Conservation (phyloP, 495 filamentous ascomycete genomes). For the Aeminium ludgeri region DNA sequence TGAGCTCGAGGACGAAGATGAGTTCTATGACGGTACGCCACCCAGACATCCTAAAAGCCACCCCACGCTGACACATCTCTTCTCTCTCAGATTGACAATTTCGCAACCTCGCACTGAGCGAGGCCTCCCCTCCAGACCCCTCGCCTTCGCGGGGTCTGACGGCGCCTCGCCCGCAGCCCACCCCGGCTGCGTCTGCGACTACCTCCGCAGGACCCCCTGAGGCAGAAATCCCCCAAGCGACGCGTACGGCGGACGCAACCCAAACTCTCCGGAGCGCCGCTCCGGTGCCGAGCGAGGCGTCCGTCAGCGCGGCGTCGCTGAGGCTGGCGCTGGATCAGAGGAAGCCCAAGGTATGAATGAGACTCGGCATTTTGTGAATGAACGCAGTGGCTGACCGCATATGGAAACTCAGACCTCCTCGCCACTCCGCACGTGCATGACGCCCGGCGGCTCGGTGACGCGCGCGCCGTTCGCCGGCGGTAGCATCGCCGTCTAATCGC, state of each 20-base stretch:
- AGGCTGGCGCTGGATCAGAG: background rate
- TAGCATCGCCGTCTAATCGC: too few relatives aligned
- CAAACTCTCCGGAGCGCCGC: background rate
- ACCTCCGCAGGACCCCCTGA: constrained; percentile 3
- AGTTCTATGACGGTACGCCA: constrained; percentile 79
- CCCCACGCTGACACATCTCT: background rate
- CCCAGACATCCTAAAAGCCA: background rate
- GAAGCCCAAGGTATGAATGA: background rate
- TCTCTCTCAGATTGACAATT: constrained; percentile 64
- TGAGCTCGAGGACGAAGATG: constrained; percentile 89
- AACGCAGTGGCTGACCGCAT: background rate
- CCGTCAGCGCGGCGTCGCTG: background rate
- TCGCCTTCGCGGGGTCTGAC: constrained; percentile 41
- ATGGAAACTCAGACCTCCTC: background rate
- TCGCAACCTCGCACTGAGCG: constrained; percentile 74
- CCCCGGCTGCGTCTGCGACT: constrained; percentile 1
- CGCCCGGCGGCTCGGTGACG: constrained; percentile 1
- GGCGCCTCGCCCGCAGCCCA: constrained; percentile 32
- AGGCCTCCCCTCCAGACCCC: constrained; percentile 66
- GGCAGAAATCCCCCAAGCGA: background rate
- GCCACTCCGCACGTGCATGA: background rate
- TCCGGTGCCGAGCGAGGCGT: background rate
- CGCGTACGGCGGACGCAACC: background rate
- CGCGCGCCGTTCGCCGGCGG: too few relatives aligned
- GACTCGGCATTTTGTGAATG: background rate